Evolutionary conservation across 257 asterid species (phyloP).

Genomic region (Capsicum pubescens): DNA sequence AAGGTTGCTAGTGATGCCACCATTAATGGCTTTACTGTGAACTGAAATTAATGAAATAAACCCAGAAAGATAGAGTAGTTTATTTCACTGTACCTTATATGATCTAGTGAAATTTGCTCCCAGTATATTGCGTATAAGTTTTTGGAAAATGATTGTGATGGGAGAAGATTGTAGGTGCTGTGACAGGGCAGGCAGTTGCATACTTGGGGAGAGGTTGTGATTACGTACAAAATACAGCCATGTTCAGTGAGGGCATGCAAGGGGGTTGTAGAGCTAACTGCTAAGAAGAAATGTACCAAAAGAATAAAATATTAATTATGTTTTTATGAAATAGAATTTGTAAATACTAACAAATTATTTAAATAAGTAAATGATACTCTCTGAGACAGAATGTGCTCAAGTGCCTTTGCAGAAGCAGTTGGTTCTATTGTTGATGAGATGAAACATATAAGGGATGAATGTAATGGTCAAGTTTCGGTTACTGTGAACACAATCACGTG

Average conservation of each 20-base stretch:
- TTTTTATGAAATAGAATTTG: background rate
- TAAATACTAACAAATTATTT: background rate
- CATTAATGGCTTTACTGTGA: background rate
- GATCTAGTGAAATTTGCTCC: background rate
- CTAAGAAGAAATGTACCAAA: background rate
- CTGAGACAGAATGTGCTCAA: background rate
- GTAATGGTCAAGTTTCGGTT: background rate
- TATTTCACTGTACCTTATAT: background rate
- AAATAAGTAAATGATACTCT: background rate
- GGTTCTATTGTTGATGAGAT: slow-evolving; percentile 1
- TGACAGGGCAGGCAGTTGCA: background rate
- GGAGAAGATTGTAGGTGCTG: background rate
- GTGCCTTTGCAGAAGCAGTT: background rate
- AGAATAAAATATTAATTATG: background rate
- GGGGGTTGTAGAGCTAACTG: background rate
- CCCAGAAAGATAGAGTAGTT: background rate
- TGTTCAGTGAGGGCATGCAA: background rate
- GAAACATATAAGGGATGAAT: background rate
- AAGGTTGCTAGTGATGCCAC: background rate
- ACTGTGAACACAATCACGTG: no score
- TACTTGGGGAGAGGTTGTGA: background rate
- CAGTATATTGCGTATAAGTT: background rate
- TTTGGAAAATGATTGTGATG: background rate
- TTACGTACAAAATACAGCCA: background rate
- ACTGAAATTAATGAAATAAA: background rate